Percentiles rank a stretch among this genome's conserved stretches.
Evolutionary conservation across 768 basidiomycete genomes (phyloP).

Genomic region (Pleurotus platypus): DNA sequence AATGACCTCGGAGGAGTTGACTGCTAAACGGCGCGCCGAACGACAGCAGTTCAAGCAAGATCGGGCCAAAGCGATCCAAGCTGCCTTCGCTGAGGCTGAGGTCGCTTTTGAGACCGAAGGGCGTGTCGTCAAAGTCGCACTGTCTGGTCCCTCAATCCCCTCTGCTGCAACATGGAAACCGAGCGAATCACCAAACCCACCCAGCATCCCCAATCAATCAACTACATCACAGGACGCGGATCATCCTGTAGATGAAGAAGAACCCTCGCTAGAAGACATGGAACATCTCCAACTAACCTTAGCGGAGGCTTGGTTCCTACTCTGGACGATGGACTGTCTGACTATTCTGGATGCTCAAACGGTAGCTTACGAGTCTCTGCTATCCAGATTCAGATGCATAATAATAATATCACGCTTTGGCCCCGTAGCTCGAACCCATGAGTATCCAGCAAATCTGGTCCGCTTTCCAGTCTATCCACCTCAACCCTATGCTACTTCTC

Average conservation of each 20-base stretch:
- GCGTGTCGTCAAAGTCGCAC: conserved; percentile 54
- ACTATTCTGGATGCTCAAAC: conserved; percentile 62
- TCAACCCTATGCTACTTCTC: conserved; percentile 30
- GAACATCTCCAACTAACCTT: conserved; percentile 92
- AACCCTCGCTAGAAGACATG: conserved; percentile 61
- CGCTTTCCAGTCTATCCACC: conserved; percentile 55
- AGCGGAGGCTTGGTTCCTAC: conserved; percentile 85
- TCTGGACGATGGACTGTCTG: conserved; percentile 83
- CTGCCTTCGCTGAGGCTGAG: conserved; percentile 78
- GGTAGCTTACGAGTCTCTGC: conserved; percentile 36
- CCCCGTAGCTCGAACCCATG: conserved; percentile 48
- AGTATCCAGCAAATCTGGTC: conserved; percentile 58
- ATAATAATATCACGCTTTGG: conserved; percentile 2
- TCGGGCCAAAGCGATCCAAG: conserved; percentile 84
- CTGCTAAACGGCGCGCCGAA: conserved; percentile 81
- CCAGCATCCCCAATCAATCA: conserved; percentile 13
- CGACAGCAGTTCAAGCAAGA: conserved; percentile 92
- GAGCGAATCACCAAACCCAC: conserved; percentile 10
- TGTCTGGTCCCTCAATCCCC: conserved; percentile 63
- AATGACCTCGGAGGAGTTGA: conserved; percentile 87
- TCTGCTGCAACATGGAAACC: conserved; percentile 83
- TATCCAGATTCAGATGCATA: background rate
- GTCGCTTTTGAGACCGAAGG: conserved; percentile 68
- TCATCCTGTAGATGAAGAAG: conserved; percentile 35
- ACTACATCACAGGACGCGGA: conserved; percentile 26